These are phyloP conservation scores for Vaccinium vitisidaea DNA, from an alignment of 148 eudicot species.

Conservation along the genomic window DNA sequence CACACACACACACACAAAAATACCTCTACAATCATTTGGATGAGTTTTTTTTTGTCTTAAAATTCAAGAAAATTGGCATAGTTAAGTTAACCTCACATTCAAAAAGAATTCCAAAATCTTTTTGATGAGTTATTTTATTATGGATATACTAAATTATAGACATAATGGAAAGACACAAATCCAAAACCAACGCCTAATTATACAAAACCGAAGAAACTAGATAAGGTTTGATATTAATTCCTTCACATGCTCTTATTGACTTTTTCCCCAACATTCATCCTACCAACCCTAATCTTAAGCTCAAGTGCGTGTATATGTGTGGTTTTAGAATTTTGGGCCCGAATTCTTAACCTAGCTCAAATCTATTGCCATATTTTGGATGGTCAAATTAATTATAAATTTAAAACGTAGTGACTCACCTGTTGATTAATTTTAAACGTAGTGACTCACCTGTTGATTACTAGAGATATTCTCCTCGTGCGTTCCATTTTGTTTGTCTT, in stretches of 20 bases:
- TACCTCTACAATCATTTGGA: not conserved
- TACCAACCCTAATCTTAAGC: not conserved
- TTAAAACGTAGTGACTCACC: not conserved
- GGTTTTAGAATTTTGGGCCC: not conserved
- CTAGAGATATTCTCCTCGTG: too few relatives aligned
- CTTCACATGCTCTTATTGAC: not conserved
- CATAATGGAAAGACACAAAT: not conserved
- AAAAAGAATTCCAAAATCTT: not conserved
- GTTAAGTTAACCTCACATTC: not conserved
- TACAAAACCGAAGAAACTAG: too few relatives aligned
- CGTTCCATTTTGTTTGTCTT: not conserved
- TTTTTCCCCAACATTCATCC: not conserved
- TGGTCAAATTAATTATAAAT: too few relatives aligned
- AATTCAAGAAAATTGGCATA: not conserved
- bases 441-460: too few relatives aligned
- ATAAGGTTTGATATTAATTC: not conserved
- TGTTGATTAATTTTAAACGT: not conserved
- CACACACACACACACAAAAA: not conserved
- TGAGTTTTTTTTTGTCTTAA: not conserved
- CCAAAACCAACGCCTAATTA: not conserved
- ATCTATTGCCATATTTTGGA: not conserved
- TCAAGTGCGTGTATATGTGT: not conserved
- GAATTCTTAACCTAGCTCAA: not conserved
- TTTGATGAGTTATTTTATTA: not conserved
- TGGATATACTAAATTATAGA: not conserved